Conservation (phyloP, 2,329 filamentous ascomycete genomes). For the Rhytidhysteron rufulum region DNA sequence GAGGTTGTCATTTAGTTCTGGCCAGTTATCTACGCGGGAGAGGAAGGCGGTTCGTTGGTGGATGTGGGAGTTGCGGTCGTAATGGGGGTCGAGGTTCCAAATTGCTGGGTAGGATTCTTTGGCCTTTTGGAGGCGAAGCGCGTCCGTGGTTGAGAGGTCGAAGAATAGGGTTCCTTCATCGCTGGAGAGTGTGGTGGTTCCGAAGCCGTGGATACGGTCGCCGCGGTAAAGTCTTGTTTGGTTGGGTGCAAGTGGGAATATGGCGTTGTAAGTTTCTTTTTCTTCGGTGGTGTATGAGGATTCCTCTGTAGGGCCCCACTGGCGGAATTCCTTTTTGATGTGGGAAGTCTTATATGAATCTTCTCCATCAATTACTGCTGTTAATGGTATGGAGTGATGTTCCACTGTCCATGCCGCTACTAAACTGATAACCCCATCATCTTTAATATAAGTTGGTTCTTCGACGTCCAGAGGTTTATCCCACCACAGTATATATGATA, state of each 20-base stretch:
- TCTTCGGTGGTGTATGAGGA: neutral
- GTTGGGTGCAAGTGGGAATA: neutral
- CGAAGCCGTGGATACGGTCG: neutral
- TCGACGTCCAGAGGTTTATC: constrained; percentile 16
- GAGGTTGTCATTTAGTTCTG: neutral
- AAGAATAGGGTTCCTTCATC: neutral
- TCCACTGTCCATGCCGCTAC: neutral
- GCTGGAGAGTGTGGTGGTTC: neutral
- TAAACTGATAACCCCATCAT: neutral
- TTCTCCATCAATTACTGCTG: neutral
- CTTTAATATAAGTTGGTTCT: constrained; percentile 1
- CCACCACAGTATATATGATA: constrained; percentile 18
- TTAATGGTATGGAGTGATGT: neutral
- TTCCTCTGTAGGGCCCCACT: neutral
- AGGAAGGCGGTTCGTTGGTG: neutral
- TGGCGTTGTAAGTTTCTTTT: neutral
- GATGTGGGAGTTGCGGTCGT: neutral
- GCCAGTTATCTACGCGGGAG: neutral
- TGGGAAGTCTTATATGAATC: too few species aligned
- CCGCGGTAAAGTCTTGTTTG: neutral
- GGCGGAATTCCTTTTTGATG: neutral
- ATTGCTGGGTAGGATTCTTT: neutral
- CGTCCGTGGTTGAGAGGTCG: neutral
- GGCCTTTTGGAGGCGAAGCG: neutral
- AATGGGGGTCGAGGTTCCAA: neutral